Percentiles rank a stretch among this genome's conserved stretches.
phyloP scores from a whole-genome alignment of 805 yeast species.

The Suhomyces kilbournensis region DNA sequence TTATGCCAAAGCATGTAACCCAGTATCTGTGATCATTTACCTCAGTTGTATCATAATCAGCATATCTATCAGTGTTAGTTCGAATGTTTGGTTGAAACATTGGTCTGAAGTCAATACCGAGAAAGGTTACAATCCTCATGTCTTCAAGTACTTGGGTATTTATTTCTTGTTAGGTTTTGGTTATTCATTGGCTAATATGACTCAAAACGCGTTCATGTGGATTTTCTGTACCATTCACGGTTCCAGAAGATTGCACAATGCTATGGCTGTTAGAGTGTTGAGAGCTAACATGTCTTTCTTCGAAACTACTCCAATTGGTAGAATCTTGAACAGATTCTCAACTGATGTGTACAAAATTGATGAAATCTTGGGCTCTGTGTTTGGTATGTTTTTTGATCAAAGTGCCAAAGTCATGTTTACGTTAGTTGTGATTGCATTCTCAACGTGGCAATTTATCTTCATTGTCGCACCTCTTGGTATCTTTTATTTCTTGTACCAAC shows the following conservation, averaged over 20 bases:
- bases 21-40: slow-evolving; percentile 58
- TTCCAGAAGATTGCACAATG: slow-evolving; percentile 69
- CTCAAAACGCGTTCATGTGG: slow-evolving; percentile 72
- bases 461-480: slow-evolving; percentile 67
- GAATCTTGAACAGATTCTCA: slow-evolving; percentile 87
- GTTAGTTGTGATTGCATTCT: slow-evolving; percentile 70
- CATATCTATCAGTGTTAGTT: slow-evolving; percentile 58
- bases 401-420: slow-evolving; percentile 68
- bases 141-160: slow-evolving; percentile 67
- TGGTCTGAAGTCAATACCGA: slow-evolving; percentile 91
- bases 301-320: slow-evolving; percentile 93
- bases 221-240: slow-evolving; percentile 80
- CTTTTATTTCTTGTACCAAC: slow-evolving; percentile 69
- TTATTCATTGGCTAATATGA: slow-evolving; percentile 56
- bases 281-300: slow-evolving; percentile 94
- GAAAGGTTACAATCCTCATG: slow-evolving; percentile 67
- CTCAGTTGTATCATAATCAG: slow-evolving; percentile 54
- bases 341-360: slow-evolving; percentile 89
- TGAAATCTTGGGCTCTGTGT: slow-evolving; percentile 69
- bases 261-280: slow-evolving; percentile 68
- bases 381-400: slow-evolving; percentile 64
- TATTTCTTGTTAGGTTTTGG: slow-evolving; percentile 74
- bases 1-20: slow-evolving; percentile 86
- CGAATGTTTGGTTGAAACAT: slow-evolving; percentile 91
- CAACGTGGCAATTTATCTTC: slow-evolving; percentile 84